These are phyloP conservation scores for Eimeria maxima DNA, from an alignment of 169 alveolate genomes.

Conservation along the genomic window DNA sequence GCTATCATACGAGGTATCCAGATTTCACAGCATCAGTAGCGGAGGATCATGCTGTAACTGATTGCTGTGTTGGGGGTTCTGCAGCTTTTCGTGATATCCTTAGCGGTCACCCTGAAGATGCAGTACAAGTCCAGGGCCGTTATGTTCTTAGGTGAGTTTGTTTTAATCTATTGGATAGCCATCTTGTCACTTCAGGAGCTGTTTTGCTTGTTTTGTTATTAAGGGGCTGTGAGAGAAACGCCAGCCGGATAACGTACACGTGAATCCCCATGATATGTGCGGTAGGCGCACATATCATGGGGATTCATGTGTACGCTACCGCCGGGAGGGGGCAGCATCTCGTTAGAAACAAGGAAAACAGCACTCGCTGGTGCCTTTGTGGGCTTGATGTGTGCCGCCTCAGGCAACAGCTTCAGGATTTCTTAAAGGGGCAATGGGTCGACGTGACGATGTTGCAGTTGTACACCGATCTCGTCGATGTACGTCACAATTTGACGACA, in stretches of 20 bases:
- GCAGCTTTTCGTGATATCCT: not conserved
- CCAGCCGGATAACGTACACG: not conserved
- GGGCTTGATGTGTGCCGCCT: not conserved
- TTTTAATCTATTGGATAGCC: not conserved
- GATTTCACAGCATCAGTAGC: not conserved
- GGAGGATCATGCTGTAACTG: not conserved
- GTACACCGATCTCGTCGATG: slow-evolving; percentile 2
- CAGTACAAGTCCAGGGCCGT: not conserved
- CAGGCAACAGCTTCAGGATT: slow-evolving; percentile 7
- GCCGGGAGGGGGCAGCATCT: not conserved
- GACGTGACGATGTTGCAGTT: slow-evolving; percentile 27
- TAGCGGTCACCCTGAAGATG: not conserved
- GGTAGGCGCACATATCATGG: not conserved
- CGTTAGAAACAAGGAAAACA: not conserved
- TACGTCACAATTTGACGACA: not conserved
- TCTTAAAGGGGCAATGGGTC: not conserved
- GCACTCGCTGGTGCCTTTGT: not conserved
- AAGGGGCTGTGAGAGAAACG: not conserved
- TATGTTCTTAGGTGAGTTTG: not conserved
- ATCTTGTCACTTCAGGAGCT: not conserved
- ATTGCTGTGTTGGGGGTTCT: not conserved
- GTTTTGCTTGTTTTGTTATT: not conserved
- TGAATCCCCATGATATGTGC: not conserved
- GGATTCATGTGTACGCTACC: no score
- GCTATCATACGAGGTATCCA: not conserved